phyloP scores from a whole-genome alignment of 768 basidiomycete genomes.

The Galerina marginata region DNA sequence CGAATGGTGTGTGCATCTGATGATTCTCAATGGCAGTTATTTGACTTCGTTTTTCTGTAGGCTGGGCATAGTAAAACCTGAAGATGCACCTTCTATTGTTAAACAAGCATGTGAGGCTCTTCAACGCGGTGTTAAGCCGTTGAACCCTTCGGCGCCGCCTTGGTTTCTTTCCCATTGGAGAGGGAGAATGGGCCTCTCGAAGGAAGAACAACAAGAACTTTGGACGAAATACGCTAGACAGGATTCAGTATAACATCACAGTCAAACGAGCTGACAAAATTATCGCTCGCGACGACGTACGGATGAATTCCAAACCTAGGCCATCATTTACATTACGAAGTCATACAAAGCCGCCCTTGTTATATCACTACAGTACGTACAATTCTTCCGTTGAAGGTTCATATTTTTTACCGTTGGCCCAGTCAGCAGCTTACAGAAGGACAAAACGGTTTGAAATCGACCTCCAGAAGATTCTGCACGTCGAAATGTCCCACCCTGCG shows the following conservation, averaged over 20 bases:
- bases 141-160: conserved; percentile 36
- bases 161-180: conserved; percentile 63
- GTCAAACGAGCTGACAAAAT: background rate
- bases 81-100: conserved; percentile 61
- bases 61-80: conserved; percentile 64
- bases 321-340: background rate
- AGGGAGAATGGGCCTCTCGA: conserved; percentile 71
- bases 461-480: too few species aligned
- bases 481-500: too few species aligned
- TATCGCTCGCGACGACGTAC: background rate
- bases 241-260: background rate
- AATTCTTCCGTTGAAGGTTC: too few species aligned
- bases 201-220: conserved; percentile 58
- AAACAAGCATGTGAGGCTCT: conserved; percentile 43
- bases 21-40: background rate
- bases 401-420: too few species aligned
- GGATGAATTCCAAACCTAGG: background rate
- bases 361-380: too few species aligned
- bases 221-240: conserved; percentile 11
- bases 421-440: too few species aligned
- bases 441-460: too few species aligned
- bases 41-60: conserved; percentile 37
- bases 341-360: too few species aligned
- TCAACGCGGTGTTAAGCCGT: conserved; percentile 28
- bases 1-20: conserved; percentile 59